These are phyloP conservation scores for Eucalyptus victrix DNA, from an alignment of 345 rosid species.

Conservation along the genomic window DNA sequence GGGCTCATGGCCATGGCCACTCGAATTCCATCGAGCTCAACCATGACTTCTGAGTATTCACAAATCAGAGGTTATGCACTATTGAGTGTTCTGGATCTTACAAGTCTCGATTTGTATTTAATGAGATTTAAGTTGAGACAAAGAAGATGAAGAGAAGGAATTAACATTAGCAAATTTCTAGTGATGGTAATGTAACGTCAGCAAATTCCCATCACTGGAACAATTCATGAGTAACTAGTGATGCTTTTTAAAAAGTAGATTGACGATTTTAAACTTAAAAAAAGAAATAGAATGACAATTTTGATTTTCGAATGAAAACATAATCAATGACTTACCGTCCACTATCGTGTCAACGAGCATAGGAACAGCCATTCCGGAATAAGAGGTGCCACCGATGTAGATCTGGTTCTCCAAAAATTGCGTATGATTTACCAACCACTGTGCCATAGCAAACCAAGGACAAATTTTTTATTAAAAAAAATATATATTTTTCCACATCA, in stretches of 20 bases:
- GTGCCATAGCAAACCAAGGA: background rate
- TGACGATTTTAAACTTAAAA: background rate
- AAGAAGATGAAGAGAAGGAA: background rate
- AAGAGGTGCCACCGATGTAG: constrained; percentile 12
- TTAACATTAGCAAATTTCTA: background rate
- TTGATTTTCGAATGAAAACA: background rate
- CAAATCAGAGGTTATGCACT: background rate
- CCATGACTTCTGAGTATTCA: background rate
- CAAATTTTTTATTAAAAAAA: too few relatives aligned
- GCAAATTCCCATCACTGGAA: background rate
- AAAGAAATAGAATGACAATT: background rate
- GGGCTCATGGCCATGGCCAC: background rate
- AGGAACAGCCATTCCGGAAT: constrained; percentile 12
- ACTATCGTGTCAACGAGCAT: background rate
- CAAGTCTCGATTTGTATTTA: background rate
- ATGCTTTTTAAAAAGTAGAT: background rate
- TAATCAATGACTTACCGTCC: background rate
- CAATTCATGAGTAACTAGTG: background rate
- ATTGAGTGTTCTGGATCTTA: background rate
- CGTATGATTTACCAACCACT: constrained; percentile 13
- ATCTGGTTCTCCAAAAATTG: background rate
- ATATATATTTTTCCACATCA: background rate
- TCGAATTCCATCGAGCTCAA: background rate
- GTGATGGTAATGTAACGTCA: background rate
- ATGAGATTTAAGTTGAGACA: background rate